phyloP scores from a whole-genome alignment of 202 grass and related monocot species.

The Musa balbisiana region DNA sequence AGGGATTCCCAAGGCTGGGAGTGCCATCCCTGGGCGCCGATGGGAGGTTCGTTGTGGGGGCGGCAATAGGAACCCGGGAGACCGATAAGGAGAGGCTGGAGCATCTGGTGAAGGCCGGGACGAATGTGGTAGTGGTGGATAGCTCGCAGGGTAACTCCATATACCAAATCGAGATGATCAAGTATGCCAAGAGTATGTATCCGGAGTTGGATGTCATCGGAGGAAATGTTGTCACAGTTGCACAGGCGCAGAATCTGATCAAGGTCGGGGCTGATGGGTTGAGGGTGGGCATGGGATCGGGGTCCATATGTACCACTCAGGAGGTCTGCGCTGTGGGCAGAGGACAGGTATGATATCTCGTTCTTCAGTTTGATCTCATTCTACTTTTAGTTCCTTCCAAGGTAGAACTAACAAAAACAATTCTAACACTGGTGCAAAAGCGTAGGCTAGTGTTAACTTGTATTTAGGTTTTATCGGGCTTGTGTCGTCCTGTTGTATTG shows the following conservation, averaged over 20 bases:
- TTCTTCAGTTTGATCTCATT: background rate
- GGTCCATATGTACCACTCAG: constrained; percentile 94
- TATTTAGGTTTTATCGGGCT: background rate
- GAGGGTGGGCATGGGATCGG: constrained; percentile 93
- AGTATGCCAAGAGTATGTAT: constrained; percentile 59
- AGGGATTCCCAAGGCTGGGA: constrained; percentile 66
- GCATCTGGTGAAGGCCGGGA: constrained; percentile 57
- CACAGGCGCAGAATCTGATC: constrained; percentile 68
- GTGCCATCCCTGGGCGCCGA: constrained; percentile 53
- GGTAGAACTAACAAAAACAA: no score
- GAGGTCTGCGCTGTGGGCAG: constrained; percentile 83
- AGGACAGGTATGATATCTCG: constrained; percentile 57
- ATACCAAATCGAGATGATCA: constrained; percentile 94
- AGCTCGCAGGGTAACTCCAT: constrained; percentile 89
- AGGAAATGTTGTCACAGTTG: constrained; percentile 85
- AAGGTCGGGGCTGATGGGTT: constrained; percentile 60
- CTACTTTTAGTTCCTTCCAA: background rate
- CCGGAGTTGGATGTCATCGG: constrained; percentile 72
- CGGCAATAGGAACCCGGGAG: constrained; percentile 72
- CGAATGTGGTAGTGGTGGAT: constrained; percentile 73
- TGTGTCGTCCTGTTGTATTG: background rate
- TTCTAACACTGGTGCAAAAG: no score
- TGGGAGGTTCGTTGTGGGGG: constrained; percentile 57
- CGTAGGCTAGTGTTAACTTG: no score
- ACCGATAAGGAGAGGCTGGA: constrained; percentile 74